These are phyloP conservation scores for Ascochyta fabae DNA, from an alignment of 2,329 filamentous ascomycete genomes.

Conservation along the genomic window DNA sequence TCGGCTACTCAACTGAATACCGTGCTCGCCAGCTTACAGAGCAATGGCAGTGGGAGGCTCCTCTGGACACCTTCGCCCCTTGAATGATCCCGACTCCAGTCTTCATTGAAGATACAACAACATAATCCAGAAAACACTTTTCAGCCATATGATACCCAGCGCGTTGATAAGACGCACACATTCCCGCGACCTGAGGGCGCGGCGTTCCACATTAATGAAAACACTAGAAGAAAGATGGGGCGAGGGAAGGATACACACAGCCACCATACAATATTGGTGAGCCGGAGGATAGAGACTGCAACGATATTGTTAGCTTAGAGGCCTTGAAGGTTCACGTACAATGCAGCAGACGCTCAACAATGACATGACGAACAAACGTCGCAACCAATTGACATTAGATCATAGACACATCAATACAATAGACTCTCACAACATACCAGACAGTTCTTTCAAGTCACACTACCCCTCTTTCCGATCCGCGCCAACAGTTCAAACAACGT, in stretches of 20 bases:
- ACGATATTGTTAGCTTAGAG: slow-evolving; percentile 13
- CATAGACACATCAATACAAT: slow-evolving; percentile 9
- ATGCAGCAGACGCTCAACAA: slow-evolving; percentile 17
- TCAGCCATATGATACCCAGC: slow-evolving; percentile 15
- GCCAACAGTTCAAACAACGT: background rate
- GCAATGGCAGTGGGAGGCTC: slow-evolving; percentile 53
- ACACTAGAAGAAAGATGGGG: background rate
- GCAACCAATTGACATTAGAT: background rate
- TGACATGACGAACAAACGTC: slow-evolving; percentile 7
- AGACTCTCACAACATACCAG: background rate
- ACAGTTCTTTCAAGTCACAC: background rate
- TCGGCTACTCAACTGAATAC: slow-evolving; percentile 69
- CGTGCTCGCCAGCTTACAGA: slow-evolving; percentile 61
- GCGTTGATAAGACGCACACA: slow-evolving; percentile 7
- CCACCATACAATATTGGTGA: background rate
- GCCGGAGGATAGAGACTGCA: slow-evolving; percentile 10
- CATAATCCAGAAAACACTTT: background rate
- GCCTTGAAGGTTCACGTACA: slow-evolving; percentile 10
- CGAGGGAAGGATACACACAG: slow-evolving; percentile 8
- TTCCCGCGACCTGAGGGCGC: background rate
- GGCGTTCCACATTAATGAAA: background rate
- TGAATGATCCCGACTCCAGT: slow-evolving; percentile 14
- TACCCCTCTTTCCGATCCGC: background rate
- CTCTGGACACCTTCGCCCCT: slow-evolving; percentile 27
- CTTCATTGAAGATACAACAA: background rate